Percentiles rank a stretch among this genome's conserved stretches.
phyloP scores from a whole-genome alignment of 2,329 filamentous ascomycete genomes.

The Colletotrichum sp. region DNA sequence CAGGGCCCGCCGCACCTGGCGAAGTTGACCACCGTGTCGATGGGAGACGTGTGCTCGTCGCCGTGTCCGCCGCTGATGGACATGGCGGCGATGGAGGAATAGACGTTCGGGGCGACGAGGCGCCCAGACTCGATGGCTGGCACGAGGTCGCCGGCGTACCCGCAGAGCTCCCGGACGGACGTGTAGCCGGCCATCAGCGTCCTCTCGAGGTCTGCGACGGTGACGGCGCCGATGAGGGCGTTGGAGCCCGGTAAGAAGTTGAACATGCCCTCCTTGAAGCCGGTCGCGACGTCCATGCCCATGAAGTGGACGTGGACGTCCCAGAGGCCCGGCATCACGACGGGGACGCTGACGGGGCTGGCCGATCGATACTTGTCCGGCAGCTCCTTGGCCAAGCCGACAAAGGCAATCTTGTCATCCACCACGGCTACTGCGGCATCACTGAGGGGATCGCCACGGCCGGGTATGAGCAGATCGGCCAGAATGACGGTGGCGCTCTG shows the following conservation, averaged over 20 bases:
- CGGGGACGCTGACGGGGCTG: constrained; percentile 37
- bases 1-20: constrained; percentile 34
- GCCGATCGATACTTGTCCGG: constrained; percentile 34
- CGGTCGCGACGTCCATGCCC: constrained; percentile 31
- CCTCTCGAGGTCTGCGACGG: constrained; percentile 40
- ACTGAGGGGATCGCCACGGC: constrained; percentile 44
- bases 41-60: constrained; percentile 43
- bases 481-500: constrained; percentile 20
- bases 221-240: constrained; percentile 42
- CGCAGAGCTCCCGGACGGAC: constrained; percentile 52
- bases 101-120: constrained; percentile 52
- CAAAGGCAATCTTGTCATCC: constrained; percentile 42
- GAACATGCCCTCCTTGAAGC: constrained; percentile 14
- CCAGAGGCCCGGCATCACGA: constrained; percentile 57
- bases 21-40: constrained; percentile 34
- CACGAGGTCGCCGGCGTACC: constrained; percentile 47
- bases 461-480: constrained; percentile 49
- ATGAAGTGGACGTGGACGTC: constrained; percentile 55
- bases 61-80: constrained; percentile 54
- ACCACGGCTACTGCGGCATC: constrained; percentile 42
- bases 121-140: constrained; percentile 45
- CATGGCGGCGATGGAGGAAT: constrained; percentile 46
- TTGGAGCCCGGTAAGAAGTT: constrained; percentile 25
- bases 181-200: constrained; percentile 55
- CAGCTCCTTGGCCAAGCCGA: constrained; percentile 33